These are phyloP conservation scores for Staphylotrichum tortipilum DNA, from an alignment of 495 filamentous ascomycete genomes.

Conservation along the genomic window DNA sequence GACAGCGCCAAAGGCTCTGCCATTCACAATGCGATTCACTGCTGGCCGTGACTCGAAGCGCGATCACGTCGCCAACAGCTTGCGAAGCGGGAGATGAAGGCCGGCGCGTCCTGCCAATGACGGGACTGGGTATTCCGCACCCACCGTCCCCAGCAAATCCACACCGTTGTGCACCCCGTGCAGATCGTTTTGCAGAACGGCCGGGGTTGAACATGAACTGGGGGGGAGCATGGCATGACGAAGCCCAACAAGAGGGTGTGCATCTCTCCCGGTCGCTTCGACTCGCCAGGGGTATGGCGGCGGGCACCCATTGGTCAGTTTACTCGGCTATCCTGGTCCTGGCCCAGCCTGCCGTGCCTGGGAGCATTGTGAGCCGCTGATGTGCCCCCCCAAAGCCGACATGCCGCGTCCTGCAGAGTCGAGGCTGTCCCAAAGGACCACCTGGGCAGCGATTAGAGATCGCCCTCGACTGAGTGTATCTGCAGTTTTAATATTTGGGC, in stretches of 20 bases:
- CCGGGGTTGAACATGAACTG: not conserved
- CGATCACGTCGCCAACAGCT: not conserved
- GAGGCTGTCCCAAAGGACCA: no score
- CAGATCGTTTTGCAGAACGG: no score
- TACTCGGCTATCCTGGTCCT: not conserved
- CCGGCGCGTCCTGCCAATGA: not conserved
- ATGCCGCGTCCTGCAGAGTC: no score
- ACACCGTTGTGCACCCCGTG: not conserved
- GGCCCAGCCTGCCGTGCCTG: no score
- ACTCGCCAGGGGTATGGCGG: not conserved
- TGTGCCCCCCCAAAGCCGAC: no score
- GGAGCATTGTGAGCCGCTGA: no score
- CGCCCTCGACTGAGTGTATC: no score
- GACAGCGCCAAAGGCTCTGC: not conserved
- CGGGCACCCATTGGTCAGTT: not conserved
- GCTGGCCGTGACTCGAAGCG: no score
- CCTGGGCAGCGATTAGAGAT: no score
- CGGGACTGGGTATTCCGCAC: not conserved
- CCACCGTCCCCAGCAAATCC: not conserved
- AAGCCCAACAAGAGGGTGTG: not conserved
- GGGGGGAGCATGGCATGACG: not conserved
- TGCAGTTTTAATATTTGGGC: no score
- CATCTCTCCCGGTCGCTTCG: not conserved
- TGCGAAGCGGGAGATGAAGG: no score
- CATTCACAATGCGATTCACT: not conserved